Evolutionary conservation across 2,329 filamentous ascomycete species (phyloP), one percentile per base, ranked within the genome.

Genomic region (Fusarium sp.): DNA sequence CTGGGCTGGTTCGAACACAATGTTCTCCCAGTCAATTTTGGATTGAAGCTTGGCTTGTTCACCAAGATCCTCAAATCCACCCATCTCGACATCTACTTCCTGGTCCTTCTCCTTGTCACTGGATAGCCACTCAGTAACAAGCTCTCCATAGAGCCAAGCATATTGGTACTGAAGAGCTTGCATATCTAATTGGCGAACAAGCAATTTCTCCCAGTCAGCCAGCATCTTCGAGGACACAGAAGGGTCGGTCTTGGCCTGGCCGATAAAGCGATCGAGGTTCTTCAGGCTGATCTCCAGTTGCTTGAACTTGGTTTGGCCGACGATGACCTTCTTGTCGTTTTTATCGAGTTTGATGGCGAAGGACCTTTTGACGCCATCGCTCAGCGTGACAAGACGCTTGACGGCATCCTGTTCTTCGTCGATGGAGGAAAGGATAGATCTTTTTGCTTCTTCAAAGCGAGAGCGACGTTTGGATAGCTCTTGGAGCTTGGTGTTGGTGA

Each of bases 111-210:
- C 38, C 10, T 77, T 63, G 3, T 77, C 77, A 1, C 75, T 71
- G 1, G 79, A 80, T 2, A 85, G 76, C 83, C 83, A 85, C 65
- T 85, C 84, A 1, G 80, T 84, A n/a, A 84, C 83, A 6, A 85
- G 78, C 50, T 82, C 77, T 5, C 81, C 83, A 45, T 85, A 85
- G 4, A 85, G 76, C 11, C 81, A 80, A 0, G 84, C 83, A 47
- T 82, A 84, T 54, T 81, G 73, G 57, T 82, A 84, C 66, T 81
- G 83, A 18, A 81, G 78, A 9, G 81, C 82, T 54, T 83, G 81
- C 40, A 76, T 78, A 22, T 83, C 73, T 15, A 85, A 74, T 40
- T 82, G 78, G 5, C 75, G 74, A n/a, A 80, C 70, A 12, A 85
- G 74, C 2, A 77, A 77, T 24, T 73, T 58, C 55, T 83, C 79